Evolutionary conservation across 805 yeast genomes (phyloP).

Genomic region (Brettanomyces naardenensis): DNA sequence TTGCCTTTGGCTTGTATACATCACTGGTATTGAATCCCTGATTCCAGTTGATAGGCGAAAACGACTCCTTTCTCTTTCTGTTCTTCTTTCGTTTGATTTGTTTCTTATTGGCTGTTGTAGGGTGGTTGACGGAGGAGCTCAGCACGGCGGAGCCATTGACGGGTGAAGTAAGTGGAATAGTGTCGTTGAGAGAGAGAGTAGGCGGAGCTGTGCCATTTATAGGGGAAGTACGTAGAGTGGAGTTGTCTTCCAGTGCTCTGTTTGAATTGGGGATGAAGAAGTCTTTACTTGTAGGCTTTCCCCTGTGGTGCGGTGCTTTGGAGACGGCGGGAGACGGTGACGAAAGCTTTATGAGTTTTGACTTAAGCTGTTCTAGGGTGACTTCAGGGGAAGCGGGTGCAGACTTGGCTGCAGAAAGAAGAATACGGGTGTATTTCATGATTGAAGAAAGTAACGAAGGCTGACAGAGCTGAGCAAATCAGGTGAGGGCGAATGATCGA

Average conservation of each 20-base stretch:
- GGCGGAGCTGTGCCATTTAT: no score
- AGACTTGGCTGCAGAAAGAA: no score
- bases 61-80: neutral
- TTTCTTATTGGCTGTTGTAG: neutral
- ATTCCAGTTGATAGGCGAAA: conserved; percentile 3
- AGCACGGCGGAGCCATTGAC: no score
- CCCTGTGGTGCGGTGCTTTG: neutral
- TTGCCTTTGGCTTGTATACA: conserved; percentile 1
- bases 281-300: neutral
- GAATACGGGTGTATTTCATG: conserved; percentile 1
- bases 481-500: neutral
- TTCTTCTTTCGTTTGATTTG: neutral
- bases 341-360: neutral
- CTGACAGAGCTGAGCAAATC: neutral
- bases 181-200: no score
- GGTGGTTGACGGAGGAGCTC: neutral
- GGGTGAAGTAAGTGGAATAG: no score
- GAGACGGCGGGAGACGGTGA: neutral
- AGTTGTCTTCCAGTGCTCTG: neutral
- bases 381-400: no score
- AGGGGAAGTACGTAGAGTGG: no score
- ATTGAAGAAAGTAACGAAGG: neutral
- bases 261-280: conserved; percentile 1
- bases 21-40: neutral
- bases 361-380: neutral